These are phyloP conservation scores for Arthrocladium fulminans DNA, from an alignment of 2,329 filamentous ascomycete species.

Conservation along the genomic window DNA sequence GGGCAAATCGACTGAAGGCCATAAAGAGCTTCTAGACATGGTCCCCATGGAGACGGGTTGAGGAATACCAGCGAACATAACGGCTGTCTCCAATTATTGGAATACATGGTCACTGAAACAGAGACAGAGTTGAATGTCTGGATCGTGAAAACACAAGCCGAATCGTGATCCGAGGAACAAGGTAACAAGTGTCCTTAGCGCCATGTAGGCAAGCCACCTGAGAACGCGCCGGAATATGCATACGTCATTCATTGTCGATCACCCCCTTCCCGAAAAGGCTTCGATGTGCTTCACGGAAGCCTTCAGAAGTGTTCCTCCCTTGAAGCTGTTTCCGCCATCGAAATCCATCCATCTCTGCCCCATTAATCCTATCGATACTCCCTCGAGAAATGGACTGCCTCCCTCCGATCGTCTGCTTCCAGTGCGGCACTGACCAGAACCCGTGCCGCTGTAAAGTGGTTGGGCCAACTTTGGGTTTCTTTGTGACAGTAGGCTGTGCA, in stretches of 20 bases:
- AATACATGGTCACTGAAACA: neutral
- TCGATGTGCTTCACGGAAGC: too few relatives aligned
- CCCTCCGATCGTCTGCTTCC: slow-evolving; percentile 40
- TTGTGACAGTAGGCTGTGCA: slow-evolving; percentile 40
- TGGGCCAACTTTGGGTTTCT: slow-evolving; percentile 44
- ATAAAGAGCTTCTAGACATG: slow-evolving; percentile 1
- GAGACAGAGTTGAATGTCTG: too few relatives aligned
- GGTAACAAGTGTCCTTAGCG: too few relatives aligned
- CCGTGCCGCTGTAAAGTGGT: slow-evolving; percentile 50
- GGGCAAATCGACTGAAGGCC: slow-evolving; percentile 17
- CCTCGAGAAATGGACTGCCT: slow-evolving; percentile 4
- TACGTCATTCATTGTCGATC: too few relatives aligned
- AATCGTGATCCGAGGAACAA: too few relatives aligned
- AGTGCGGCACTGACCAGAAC: slow-evolving; percentile 49
- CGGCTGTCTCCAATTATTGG: neutral
- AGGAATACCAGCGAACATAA: neutral
- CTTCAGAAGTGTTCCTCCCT: neutral
- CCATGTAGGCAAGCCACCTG: too few relatives aligned
- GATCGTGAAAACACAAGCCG: too few relatives aligned
- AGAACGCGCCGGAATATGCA: too few relatives aligned
- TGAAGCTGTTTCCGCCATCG: neutral
- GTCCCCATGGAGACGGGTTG: neutral
- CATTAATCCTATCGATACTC: neutral
- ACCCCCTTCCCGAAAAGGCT: too few relatives aligned
- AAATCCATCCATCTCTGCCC: neutral